A percentile compares a stretch with the other conserved stretches of the same genome.
Conservation (phyloP, 495 filamentous ascomycete genomes). For the Cladorrhinum samala region DNA sequence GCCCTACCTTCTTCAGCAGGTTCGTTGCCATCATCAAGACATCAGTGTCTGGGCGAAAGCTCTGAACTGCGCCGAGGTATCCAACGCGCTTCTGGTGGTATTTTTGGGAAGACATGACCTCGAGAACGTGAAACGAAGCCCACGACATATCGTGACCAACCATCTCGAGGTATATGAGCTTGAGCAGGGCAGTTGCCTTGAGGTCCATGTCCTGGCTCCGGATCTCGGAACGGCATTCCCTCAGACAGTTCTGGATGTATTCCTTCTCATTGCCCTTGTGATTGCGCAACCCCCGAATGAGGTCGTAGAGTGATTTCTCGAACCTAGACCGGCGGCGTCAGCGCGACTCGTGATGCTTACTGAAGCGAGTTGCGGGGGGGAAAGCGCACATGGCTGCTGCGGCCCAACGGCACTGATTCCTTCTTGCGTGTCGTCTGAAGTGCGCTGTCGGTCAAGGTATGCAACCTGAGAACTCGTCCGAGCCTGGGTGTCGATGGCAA, state of each 20-base stretch:
- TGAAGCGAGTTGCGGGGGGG: neutral
- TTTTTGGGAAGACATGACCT: slow-evolving; percentile 95
- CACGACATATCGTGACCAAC: slow-evolving; percentile 99
- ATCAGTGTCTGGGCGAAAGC: slow-evolving; percentile 90
- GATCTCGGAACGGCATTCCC: slow-evolving; percentile 91
- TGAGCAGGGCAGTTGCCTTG: slow-evolving; percentile 91
- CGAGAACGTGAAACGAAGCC: slow-evolving; percentile 95
- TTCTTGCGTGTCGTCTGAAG: no score
- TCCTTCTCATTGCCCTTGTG: slow-evolving; percentile 91
- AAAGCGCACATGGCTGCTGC: slow-evolving; percentile 19
- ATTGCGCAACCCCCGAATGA: slow-evolving; percentile 88
- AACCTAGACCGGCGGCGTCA: slow-evolving; percentile 65
- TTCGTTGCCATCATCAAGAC: slow-evolving; percentile 98
- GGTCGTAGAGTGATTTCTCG: slow-evolving; percentile 97
- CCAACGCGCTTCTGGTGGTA: slow-evolving; percentile 92
- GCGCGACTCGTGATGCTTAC: neutral
- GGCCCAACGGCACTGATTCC: neutral
- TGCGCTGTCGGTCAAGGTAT: no score
- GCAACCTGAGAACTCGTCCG: no score
- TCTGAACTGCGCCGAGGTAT: slow-evolving; percentile 94
- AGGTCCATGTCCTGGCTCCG: slow-evolving; percentile 89
- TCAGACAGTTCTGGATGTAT: slow-evolving; percentile 83
- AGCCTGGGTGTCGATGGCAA: neutral
- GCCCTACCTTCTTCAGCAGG: slow-evolving; percentile 79
- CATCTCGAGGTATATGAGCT: slow-evolving; percentile 97